Evolutionary conservation across 2,329 filamentous ascomycete genomes (phyloP).

Genomic region (Arthrobotrys musiformis): DNA sequence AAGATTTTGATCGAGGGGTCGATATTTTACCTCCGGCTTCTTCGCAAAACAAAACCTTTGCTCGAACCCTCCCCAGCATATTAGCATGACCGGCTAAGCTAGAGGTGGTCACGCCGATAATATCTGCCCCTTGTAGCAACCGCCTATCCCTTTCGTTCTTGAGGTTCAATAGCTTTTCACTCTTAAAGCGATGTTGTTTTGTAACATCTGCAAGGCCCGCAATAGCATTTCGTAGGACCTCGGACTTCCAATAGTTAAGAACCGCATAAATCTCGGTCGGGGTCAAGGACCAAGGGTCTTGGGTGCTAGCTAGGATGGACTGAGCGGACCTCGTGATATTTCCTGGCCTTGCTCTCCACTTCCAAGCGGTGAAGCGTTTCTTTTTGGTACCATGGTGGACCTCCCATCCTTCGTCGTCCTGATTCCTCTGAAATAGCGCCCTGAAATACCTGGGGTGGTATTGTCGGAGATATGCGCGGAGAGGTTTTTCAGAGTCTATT

Average conservation of each 20-base stretch:
- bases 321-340: background rate
- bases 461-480: constrained; percentile 6
- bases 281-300: constrained; percentile 28
- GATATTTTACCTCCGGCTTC: constrained; percentile 68
- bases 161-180: constrained; percentile 28
- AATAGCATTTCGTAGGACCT: constrained; percentile 31
- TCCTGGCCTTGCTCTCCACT: background rate
- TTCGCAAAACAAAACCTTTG: constrained; percentile 73
- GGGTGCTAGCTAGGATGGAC: background rate
- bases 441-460: constrained; percentile 9
- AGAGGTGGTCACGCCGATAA: constrained; percentile 72
- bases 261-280: constrained; percentile 14
- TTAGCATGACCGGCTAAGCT: constrained; percentile 69
- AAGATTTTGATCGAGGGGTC: background rate
- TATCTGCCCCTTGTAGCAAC: constrained; percentile 56
- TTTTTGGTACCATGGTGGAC: background rate
- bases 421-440: constrained; percentile 4
- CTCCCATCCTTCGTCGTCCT: constrained; percentile 30
- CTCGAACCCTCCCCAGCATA: constrained; percentile 66
- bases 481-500: background rate
- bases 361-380: constrained; percentile 34
- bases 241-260: constrained; percentile 22
- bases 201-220: constrained; percentile 11
- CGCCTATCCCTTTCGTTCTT: constrained; percentile 40
- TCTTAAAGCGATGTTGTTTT: constrained; percentile 8